Percentiles rank a stretch among this genome's conserved stretches.
Evolutionary conservation across 2,329 filamentous ascomycete genomes (phyloP).

Genomic region (Colletotrichum tropicicola): DNA sequence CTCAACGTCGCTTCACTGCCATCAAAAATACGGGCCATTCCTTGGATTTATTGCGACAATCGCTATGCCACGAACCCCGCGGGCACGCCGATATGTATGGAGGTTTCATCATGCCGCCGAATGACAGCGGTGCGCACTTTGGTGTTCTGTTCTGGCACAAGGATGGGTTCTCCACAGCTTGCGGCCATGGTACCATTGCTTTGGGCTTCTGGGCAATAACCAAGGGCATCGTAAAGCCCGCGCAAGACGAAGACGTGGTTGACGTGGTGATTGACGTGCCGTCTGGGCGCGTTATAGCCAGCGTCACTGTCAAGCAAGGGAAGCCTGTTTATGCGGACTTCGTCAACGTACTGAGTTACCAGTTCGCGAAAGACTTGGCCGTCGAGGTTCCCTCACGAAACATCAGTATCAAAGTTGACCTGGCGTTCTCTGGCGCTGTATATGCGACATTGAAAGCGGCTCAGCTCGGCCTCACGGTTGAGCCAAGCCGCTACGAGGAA

Average conservation of each 20-base stretch:
- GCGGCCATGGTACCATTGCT: conserved; percentile 38
- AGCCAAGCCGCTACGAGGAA: not conserved
- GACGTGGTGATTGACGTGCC: conserved; percentile 24
- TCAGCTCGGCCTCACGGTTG: conserved; percentile 7
- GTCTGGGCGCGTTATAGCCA: conserved; percentile 5
- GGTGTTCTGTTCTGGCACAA: conserved; percentile 40
- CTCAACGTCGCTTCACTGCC: conserved; percentile 1
- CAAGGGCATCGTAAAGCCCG: conserved; percentile 12
- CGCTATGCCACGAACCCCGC: conserved; percentile 28
- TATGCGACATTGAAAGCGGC: conserved; percentile 15
- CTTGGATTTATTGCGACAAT: conserved; percentile 3
- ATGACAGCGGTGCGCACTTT: conserved; percentile 34
- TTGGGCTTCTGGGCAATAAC: conserved; percentile 36
- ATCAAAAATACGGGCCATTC: not conserved
- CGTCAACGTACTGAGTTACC: conserved; percentile 17
- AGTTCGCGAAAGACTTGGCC: not conserved
- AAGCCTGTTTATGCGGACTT: conserved; percentile 16
- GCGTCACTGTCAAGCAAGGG: not conserved
- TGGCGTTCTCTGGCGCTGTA: conserved; percentile 19
- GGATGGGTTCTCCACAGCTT: conserved; percentile 38
- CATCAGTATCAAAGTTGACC: not conserved
- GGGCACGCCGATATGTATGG: conserved; percentile 38
- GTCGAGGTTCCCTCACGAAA: not conserved
- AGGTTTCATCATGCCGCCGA: conserved; percentile 34
- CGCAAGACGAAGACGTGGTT: not conserved